Evolutionary conservation across 257 asterid genomes (phyloP).

Genomic region (Mitragyna speciosa): DNA sequence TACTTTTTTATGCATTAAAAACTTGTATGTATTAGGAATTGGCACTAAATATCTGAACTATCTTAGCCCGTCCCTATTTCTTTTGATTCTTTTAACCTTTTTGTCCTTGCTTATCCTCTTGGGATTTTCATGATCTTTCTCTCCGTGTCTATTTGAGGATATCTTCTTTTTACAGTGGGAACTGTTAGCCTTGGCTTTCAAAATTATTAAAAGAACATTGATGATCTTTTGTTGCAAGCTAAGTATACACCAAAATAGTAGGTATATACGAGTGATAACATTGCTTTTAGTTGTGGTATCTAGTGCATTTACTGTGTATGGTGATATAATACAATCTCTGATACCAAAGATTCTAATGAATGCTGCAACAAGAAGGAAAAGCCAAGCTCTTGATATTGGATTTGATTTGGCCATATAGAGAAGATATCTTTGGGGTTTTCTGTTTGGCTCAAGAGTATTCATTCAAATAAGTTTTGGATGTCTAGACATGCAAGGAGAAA

Average conservation of each 20-base stretch:
- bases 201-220: conserved; percentile 1
- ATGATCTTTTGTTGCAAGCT: not conserved
- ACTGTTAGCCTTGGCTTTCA: not conserved
- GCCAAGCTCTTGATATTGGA: too few relatives aligned
- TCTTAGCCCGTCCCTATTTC: not conserved
- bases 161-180: conserved; percentile 1
- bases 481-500: too few relatives aligned
- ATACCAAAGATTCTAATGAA: not conserved
- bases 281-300: conserved; percentile 6
- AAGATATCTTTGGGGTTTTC: too few relatives aligned
- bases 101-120: conserved; percentile 15
- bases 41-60: not conserved
- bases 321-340: not conserved
- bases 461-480: too few relatives aligned
- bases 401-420: too few relatives aligned
- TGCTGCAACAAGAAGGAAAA: too few relatives aligned
- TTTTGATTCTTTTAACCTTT: not conserved
- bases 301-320: not conserved
- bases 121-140: conserved; percentile 22
- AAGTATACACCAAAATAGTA: not conserved
- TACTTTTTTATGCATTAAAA: not conserved
- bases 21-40: not conserved
- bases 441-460: too few relatives aligned
- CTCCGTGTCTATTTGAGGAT: not conserved
- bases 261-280: conserved; percentile 2